Base-by-base conservation (phyloP, 495 filamentous ascomycete species). In the Penicillium herquei region DNA sequence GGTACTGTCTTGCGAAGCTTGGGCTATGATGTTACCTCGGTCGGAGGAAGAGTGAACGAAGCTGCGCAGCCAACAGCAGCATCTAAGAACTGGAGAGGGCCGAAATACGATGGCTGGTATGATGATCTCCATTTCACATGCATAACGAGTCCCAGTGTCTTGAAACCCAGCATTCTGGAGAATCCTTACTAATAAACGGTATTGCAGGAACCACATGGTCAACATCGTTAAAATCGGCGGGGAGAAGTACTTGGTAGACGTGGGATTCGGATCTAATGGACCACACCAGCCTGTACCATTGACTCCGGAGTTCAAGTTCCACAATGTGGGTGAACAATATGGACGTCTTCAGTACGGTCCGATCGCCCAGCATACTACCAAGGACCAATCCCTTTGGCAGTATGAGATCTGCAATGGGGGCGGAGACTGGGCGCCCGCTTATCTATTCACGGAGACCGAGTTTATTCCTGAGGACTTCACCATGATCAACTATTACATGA, bases 261-360 rank as follows among this genome's bases (percentile, higher is more conserved):
- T 90, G 3, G 87, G 81, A 1, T 88, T 88, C 59, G 87, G 87
- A 13, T 73, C 73, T 8, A 74, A 78, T 52, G 82, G 81, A 7
- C 76, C 78, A 2, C 75, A 78, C 44, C 54, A 65, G 4, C 82
- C 84, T 5, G 52, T 86, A 34, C 73, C 71, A 1, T 59, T 87
- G 7, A 58, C 65, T 12, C 56, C 66, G 10, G 73, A 70, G 6
- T 49, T 58, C 10, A 63, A 77, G 7, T 69, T 69, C 37, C 44
- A 49, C 12, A 73, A 76, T 42, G 63, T 78, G 13, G 74, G 73
- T 18, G 55, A 72, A 18, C 73, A 79, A 55, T 60, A 71, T 56
- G 64, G 75, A n/a, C 70, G 80, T 6, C 65, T 80, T 7, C 46
- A 68, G 30, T 65, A 68, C 40, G 66, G 62, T 31, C 74, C 70